These are phyloP conservation scores for Choiromyces venosus DNA, from an alignment of 495 filamentous ascomycete genomes.

Conservation along the genomic window DNA sequence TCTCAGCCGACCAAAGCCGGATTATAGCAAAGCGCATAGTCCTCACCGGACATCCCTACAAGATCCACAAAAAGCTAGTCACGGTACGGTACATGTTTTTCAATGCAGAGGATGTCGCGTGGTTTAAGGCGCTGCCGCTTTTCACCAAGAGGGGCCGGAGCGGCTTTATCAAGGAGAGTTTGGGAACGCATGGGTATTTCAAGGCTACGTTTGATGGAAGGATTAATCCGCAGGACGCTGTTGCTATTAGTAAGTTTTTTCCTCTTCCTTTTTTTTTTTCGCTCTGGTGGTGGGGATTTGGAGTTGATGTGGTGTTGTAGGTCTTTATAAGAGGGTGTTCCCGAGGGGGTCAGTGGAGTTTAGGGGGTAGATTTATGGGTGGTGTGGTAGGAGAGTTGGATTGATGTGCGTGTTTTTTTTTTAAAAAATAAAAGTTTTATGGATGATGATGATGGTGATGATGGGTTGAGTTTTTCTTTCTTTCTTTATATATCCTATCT, in stretches of 20 bases:
- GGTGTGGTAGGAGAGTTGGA: neutral
- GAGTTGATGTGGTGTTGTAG: slow-evolving; percentile 3
- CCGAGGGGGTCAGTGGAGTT: slow-evolving; percentile 36
- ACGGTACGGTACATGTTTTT: slow-evolving; percentile 99
- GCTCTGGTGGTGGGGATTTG: neutral
- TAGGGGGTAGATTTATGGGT: slow-evolving; percentile 15
- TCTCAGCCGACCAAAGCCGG: slow-evolving; percentile 55
- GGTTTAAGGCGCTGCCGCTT: slow-evolving; percentile 92
- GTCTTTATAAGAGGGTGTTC: slow-evolving; percentile 41
- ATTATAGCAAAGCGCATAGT: slow-evolving; percentile 92
- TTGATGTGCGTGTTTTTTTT: neutral
- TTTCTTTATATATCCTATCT: neutral
- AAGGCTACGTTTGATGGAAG: slow-evolving; percentile 95
- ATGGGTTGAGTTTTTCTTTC: neutral
- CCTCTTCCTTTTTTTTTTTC: neutral
- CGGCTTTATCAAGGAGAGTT: slow-evolving; percentile 84
- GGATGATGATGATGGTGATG: neutral
- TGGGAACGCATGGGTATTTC: slow-evolving; percentile 98
- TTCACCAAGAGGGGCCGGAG: slow-evolving; percentile 87
- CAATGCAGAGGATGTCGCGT: slow-evolving; percentile 81
- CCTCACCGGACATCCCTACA: slow-evolving; percentile 91
- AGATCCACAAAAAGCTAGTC: slow-evolving; percentile 95
- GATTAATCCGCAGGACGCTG: slow-evolving; percentile 88
- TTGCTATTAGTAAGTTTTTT: slow-evolving; percentile 57
- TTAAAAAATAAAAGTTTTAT: neutral